A percentile compares a stretch with the other conserved stretches of the same genome.
Evolutionary conservation across 2,329 filamentous ascomycete species (phyloP).

Genomic region (Tolypocladium amazonense): DNA sequence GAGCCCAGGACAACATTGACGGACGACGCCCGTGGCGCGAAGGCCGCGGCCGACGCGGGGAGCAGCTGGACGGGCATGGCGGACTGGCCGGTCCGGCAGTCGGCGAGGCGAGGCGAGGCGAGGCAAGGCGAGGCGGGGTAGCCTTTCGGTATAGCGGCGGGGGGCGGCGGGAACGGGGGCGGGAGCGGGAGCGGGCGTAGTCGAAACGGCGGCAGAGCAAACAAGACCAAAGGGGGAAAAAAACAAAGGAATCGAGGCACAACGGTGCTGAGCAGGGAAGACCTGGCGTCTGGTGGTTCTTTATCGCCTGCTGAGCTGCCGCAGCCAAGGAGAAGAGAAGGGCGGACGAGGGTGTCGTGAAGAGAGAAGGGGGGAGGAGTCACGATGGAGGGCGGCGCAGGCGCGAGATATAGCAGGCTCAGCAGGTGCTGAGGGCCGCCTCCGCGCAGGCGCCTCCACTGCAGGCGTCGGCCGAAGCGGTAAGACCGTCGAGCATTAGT

Average conservation of each 20-base stretch:
- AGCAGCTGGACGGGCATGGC: conserved; percentile 72
- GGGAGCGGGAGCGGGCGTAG: conserved; percentile 10
- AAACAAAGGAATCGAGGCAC: conserved; percentile 33
- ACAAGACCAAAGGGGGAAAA: conserved; percentile 28
- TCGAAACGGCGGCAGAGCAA: conserved; percentile 29
- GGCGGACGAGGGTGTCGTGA: conserved; percentile 49
- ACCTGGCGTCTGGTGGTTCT: conserved; percentile 9
- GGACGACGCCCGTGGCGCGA: conserved; percentile 79
- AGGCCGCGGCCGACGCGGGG: conserved; percentile 90
- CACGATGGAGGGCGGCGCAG: conserved; percentile 21
- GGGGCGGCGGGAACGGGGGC: conserved; percentile 7
- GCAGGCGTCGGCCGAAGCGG: not conserved
- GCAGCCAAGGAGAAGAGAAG: conserved; percentile 46
- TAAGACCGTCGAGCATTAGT: not conserved
- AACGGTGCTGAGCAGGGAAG: conserved; percentile 39
- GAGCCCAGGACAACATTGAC: conserved; percentile 90
- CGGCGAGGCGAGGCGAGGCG: not conserved
- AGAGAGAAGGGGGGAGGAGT: conserved; percentile 36
- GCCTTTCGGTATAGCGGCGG: not conserved
- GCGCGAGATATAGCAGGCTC: conserved; percentile 2
- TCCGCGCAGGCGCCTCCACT: not conserved
- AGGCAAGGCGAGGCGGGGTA: not conserved
- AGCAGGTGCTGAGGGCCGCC: not conserved
- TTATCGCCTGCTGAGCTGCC: conserved; percentile 48
- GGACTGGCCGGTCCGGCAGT: not conserved